Evolutionary conservation across 1,284 basidiomycete species (phyloP).

Genomic region (Naganishia liquefaciens): DNA sequence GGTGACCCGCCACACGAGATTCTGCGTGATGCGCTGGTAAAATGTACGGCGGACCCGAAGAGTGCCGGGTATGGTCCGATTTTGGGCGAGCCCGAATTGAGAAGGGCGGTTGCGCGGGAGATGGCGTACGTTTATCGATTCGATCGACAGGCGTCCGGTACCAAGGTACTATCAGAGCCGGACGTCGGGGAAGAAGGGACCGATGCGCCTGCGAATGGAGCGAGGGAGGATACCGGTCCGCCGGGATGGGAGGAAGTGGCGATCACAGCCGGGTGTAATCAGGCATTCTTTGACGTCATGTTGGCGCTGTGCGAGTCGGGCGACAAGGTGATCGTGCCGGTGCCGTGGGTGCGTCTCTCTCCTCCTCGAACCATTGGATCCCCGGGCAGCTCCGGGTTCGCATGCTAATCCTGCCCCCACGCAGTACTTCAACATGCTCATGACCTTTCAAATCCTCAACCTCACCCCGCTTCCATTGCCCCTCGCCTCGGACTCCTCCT

Average conservation of each 20-base stretch:
- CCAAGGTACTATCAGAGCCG: conserved; percentile 28
- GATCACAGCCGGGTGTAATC: conserved; percentile 68
- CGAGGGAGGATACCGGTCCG: neutral
- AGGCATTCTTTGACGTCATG: conserved; percentile 67
- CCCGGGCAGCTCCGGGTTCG: neutral
- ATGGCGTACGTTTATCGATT: conserved; percentile 64
- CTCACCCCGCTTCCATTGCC: conserved; percentile 66
- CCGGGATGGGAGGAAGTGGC: conserved; percentile 38
- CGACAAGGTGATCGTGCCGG: conserved; percentile 74
- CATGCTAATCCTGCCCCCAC: neutral
- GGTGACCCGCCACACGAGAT: conserved; percentile 63
- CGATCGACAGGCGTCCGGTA: conserved; percentile 16
- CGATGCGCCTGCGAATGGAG: no score
- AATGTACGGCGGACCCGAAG: conserved; percentile 56
- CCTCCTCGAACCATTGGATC: neutral
- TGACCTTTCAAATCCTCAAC: conserved; percentile 69
- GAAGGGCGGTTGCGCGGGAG: conserved; percentile 65
- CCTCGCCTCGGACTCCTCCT: conserved; percentile 62
- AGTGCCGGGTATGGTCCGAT: conserved; percentile 66
- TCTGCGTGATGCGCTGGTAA: conserved; percentile 61
- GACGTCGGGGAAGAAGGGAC: conserved; percentile 6
- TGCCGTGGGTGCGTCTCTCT: conserved; percentile 61
- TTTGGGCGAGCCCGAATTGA: conserved; percentile 64
- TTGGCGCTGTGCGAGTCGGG: conserved; percentile 69
- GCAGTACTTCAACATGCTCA: conserved; percentile 78